These are phyloP conservation scores for Collybiopsis luxurians DNA, from an alignment of 768 basidiomycete genomes.

Conservation along the genomic window DNA sequence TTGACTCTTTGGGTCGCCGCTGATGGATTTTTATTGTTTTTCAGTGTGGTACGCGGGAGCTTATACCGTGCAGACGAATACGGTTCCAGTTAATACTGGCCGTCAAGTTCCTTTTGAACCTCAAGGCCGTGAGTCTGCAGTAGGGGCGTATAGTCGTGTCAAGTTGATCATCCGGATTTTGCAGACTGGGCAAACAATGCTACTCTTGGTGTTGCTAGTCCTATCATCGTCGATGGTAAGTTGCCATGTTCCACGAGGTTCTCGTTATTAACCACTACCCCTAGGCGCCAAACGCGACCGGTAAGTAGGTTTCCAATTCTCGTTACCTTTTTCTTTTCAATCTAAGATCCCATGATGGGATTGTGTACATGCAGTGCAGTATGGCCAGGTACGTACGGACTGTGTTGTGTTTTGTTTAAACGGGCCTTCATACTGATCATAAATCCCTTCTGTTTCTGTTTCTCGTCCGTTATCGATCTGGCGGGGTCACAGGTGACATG, in stretches of 20 bases:
- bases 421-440: neutral
- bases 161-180: neutral
- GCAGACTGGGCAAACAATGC: constrained; percentile 56
- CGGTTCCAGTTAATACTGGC: constrained; percentile 41
- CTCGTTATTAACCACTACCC: neutral
- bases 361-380: constrained; percentile 37
- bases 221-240: constrained; percentile 56
- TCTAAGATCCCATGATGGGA: neutral
- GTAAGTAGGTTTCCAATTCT: constrained; percentile 24
- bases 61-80: constrained; percentile 13
- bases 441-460: neutral
- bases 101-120: constrained; percentile 45
- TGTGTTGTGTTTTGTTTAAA: neutral
- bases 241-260: neutral
- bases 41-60: constrained; percentile 24
- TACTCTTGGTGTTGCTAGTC: constrained; percentile 51
- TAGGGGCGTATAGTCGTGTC: neutral
- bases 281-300: constrained; percentile 54
- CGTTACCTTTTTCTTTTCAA: neutral
- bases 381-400: constrained; percentile 42
- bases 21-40: neutral
- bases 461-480: neutral
- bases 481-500: constrained; percentile 45
- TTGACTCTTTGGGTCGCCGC: neutral
- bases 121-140: constrained; percentile 34